A percentile compares a stretch with the other conserved stretches of the same genome.
Evolutionary conservation across 108 stramenopile species (phyloP).

Genomic region (Mayamaea pseudoterrestris): DNA sequence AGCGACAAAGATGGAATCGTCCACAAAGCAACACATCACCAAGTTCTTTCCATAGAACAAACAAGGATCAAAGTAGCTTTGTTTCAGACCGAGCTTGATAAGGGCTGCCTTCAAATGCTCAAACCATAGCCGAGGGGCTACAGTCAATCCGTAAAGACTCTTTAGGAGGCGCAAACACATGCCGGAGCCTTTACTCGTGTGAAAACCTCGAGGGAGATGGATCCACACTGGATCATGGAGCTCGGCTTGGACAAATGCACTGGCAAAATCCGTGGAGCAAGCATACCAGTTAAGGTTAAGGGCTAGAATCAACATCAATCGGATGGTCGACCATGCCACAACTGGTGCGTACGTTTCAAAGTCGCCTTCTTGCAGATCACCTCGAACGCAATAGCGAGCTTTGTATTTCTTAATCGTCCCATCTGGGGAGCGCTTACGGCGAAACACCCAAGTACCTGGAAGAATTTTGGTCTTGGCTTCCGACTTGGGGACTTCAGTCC

Average conservation of each 20-base stretch:
- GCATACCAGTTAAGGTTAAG: conserved; percentile 9
- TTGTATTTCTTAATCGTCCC: conserved; percentile 34
- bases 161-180: conserved; percentile 15
- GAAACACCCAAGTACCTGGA: conserved; percentile 20
- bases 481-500: conserved; percentile 4
- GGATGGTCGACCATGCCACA: conserved; percentile 21
- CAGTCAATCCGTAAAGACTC: conserved; percentile 8
- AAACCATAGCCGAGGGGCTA: conserved; percentile 12
- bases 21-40: conserved; percentile 27
- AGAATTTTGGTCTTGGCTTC: conserved; percentile 18
- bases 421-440: conserved; percentile 27
- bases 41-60: conserved; percentile 14
- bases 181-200: neutral
- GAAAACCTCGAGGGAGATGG: conserved; percentile 12
- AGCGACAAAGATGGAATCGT: conserved; percentile 12
- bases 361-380: conserved; percentile 10
- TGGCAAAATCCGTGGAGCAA: conserved; percentile 6
- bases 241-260: conserved; percentile 14
- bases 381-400: conserved; percentile 18
- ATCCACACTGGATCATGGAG: conserved; percentile 9
- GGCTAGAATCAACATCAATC: conserved; percentile 17
- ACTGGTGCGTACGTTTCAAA: conserved; percentile 32
- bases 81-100: conserved; percentile 1
- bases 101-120: neutral
- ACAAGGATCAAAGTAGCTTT: conserved; percentile 18